Base-by-base conservation (phyloP, 2,329 filamentous ascomycete species). In the Alternaria burnsii region DNA sequence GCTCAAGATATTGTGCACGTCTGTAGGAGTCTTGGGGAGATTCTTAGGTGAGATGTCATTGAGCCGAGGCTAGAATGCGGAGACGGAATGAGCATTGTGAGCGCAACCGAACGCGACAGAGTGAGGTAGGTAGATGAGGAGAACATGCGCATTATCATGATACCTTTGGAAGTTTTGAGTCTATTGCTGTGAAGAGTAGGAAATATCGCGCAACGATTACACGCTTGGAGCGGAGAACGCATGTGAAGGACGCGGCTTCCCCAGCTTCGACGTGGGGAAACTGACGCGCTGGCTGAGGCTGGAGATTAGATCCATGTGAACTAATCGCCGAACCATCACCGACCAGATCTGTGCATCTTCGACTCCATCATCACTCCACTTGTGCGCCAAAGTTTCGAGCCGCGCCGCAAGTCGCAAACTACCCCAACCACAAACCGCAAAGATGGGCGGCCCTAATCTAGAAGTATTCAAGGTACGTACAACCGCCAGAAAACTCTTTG, bases 391-490 rank as follows among this genome's bases (percentile, higher is more conserved):
- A 52, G 50, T 41, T 44, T 28, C 22, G 43, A 44, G 52, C 36
- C 20, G 28, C 43, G 28, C 16, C 36, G 57, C 52, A 55, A 43
- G 34, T 46, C 34, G 28, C 5, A 47, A 6, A 55, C n/a, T 16
- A 28, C 42, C 16, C 52, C 52, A 20, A 32, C n/a, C 9, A 47
- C 7, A n/a, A 8, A 58, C 57, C 42, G n/a, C 52, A 77, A 84
- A 74, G 69, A 86, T 97, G 88, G 92, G 88, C 53, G 93, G 94
- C 54, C 87, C 94, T 28, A 97, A 97, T 79, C 87, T 98, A 60
- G 94, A 98, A 84, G 88, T 97, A 67, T 94, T 97, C 86, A 98
- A 97, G 84, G 94, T 95, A 82, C 36, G 55, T 32, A 28, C 20
- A 38, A 3, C 7, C 1, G 6, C 14, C 46, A 16, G 26, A 52